A percentile compares a stretch with the other conserved stretches of the same genome.
Conservation (phyloP, 352 stramenopile species). For the Globisporangium yorkense region DNA sequence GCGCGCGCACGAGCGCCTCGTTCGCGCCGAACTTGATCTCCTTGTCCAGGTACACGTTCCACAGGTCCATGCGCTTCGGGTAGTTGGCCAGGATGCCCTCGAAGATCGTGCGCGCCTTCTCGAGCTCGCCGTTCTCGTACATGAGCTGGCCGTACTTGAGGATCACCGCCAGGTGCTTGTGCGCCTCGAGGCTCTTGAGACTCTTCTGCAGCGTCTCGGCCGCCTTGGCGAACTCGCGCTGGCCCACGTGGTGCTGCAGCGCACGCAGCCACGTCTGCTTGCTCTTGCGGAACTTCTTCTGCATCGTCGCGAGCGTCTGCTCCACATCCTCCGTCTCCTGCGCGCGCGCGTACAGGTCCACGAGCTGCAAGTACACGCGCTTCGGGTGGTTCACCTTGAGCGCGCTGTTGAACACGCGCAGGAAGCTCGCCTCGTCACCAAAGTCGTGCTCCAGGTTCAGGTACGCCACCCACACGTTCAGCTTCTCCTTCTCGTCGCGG, state of each 20-base stretch:
- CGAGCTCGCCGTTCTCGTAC: constrained; percentile 90
- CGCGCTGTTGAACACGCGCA: constrained; percentile 89
- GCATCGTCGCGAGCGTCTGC: constrained; percentile 76
- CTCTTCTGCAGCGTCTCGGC: constrained; percentile 89
- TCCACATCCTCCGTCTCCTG: constrained; percentile 64
- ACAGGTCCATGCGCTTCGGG: constrained; percentile 94
- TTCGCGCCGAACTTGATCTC: constrained; percentile 92
- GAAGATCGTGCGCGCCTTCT: constrained; percentile 95
- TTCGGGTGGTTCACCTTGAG: constrained; percentile 94
- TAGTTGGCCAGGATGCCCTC: constrained; percentile 93
- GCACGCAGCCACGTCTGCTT: constrained; percentile 88
- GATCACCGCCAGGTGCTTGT: constrained; percentile 95
- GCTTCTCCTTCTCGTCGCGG: constrained; percentile 94
- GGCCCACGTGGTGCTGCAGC: constrained; percentile 82
- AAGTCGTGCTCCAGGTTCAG: constrained; percentile 97
- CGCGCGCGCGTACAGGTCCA: constrained; percentile 88
- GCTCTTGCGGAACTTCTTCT: constrained; percentile 91
- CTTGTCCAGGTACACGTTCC: constrained; percentile 97
- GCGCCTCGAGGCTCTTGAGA: constrained; percentile 86
- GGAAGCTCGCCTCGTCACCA: constrained; percentile 87
- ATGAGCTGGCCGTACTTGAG: constrained; percentile 95
- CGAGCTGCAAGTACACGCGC: constrained; percentile 92
- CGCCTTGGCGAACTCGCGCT: constrained; percentile 63
- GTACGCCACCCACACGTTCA: constrained; percentile 96
- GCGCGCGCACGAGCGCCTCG: constrained; percentile 67